Percentiles rank a stretch among this genome's conserved stretches.
Conservation (phyloP, 257 asterid genomes). For the Handroanthus guayacan region DNA sequence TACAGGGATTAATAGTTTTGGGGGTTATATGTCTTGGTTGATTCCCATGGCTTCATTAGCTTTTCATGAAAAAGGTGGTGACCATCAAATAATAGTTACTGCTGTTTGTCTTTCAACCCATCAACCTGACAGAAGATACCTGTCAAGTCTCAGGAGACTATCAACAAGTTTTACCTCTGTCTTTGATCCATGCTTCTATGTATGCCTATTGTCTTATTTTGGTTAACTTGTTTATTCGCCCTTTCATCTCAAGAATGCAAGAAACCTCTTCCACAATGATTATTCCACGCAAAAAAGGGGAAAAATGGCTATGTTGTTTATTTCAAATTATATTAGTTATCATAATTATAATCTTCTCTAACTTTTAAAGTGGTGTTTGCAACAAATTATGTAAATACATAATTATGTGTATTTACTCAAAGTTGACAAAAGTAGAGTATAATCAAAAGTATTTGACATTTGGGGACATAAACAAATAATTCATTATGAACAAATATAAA, state of each 20-base stretch:
- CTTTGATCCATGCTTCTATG: neutral
- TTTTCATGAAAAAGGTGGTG: slow-evolving; percentile 2
- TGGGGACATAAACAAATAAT: too few species aligned
- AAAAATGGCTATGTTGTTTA: too few species aligned
- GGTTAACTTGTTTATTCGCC: neutral
- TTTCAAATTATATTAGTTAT: too few species aligned
- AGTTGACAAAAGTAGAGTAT: too few species aligned
- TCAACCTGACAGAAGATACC: slow-evolving; percentile 1
- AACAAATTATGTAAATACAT: too few species aligned
- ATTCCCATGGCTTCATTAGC: neutral
- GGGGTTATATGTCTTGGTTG: neutral
- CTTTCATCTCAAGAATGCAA: neutral
- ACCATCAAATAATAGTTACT: neutral
- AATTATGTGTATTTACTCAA: too few species aligned
- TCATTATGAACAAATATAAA: too few species aligned
- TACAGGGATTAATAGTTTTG: slow-evolving; percentile 14
- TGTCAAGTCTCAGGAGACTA: neutral
- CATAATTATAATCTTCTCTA: too few species aligned
- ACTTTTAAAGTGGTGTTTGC: too few species aligned
- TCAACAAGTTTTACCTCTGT: neutral
- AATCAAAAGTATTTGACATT: too few species aligned
- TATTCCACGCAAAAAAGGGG: too few species aligned
- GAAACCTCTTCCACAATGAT: neutral
- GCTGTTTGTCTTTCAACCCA: slow-evolving; percentile 13
- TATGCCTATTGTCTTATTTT: neutral